Evolutionary conservation across 345 rosid genomes (phyloP).

Genomic region (Gossypioides kirkii): DNA sequence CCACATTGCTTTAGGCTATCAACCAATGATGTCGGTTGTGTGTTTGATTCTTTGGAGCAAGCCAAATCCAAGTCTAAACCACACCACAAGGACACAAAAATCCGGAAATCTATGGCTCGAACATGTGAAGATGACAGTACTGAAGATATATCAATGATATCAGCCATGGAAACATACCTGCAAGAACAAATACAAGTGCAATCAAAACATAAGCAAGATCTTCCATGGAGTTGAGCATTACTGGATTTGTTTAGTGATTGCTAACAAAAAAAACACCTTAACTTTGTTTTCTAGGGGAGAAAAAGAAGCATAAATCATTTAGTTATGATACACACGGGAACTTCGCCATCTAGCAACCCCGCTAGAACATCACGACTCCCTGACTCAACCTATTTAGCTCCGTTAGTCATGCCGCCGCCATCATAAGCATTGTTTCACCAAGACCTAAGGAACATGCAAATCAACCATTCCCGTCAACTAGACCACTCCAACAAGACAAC

Average conservation of each 20-base stretch:
- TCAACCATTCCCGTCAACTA: too few relatives aligned
- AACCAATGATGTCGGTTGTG: slow-evolving; percentile 24
- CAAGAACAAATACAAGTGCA: slow-evolving; percentile 11
- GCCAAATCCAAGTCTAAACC: slow-evolving; percentile 41
- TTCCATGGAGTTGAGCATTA: not conserved
- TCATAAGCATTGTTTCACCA: too few relatives aligned
- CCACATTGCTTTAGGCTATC: slow-evolving; percentile 68
- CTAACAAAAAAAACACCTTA: not conserved
- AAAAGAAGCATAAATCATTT: too few relatives aligned
- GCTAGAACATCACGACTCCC: too few relatives aligned
- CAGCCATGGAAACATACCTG: slow-evolving; percentile 85
- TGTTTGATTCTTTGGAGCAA: slow-evolving; percentile 35
- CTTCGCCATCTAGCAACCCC: too few relatives aligned
- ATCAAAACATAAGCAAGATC: not conserved
- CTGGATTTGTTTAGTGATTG: not conserved
- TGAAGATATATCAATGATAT: slow-evolving; percentile 66
- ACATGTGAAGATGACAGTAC: slow-evolving; percentile 53
- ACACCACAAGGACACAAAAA: slow-evolving; percentile 67
- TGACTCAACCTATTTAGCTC: too few relatives aligned
- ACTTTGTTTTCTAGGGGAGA: not conserved
- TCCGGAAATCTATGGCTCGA: slow-evolving; percentile 68
- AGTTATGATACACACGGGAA: too few relatives aligned
- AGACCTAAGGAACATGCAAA: too few relatives aligned
- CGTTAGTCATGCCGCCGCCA: too few relatives aligned
- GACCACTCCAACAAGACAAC: too few relatives aligned